A percentile compares a stretch with the other conserved stretches of the same genome.
These are phyloP conservation scores for Gillenia trifoliata DNA, from an alignment of 306 rosid genomes.

Conservation along the genomic window DNA sequence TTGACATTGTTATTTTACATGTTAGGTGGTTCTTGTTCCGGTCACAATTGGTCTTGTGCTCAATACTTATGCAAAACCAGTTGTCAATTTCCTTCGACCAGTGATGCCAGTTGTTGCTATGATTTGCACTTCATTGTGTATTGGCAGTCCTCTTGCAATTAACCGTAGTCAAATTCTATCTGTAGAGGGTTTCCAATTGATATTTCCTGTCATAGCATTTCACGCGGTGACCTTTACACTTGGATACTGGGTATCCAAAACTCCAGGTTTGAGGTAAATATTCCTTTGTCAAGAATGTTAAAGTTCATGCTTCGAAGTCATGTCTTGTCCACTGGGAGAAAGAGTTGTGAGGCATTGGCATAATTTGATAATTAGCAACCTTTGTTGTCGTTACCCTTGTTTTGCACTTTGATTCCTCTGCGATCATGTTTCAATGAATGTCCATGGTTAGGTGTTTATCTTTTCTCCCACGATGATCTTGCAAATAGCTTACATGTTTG, in stretches of 20 bases:
- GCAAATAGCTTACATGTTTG: background rate
- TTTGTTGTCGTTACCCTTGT: background rate
- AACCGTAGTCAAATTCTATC: slow-evolving; percentile 74
- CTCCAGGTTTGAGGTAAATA: slow-evolving; percentile 67
- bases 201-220: slow-evolving; percentile 70
- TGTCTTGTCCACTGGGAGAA: background rate
- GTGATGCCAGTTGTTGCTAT: slow-evolving; percentile 95
- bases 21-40: slow-evolving; percentile 87
- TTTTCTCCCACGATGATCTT: background rate
- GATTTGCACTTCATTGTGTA: slow-evolving; percentile 93
- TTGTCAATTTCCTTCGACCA: slow-evolving; percentile 68
- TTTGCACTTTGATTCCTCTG: background rate
- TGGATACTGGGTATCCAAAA: slow-evolving; percentile 80
- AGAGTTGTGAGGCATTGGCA: background rate
- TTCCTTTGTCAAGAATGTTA: slow-evolving; percentile 1
- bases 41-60: slow-evolving; percentile 81
- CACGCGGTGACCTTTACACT: slow-evolving; percentile 70
- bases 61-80: slow-evolving; percentile 85
- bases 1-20: slow-evolving; percentile 7
- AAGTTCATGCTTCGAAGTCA: slow-evolving; percentile 2
- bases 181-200: slow-evolving; percentile 63
- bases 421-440: background rate
- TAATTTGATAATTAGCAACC: background rate
- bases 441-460: background rate
- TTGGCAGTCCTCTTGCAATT: slow-evolving; percentile 93